Percentiles rank a stretch among this genome's conserved stretches.
Evolutionary conservation across 2,329 filamentous ascomycete species (phyloP).

Genomic region (Colletotrichum cordylinicola): DNA sequence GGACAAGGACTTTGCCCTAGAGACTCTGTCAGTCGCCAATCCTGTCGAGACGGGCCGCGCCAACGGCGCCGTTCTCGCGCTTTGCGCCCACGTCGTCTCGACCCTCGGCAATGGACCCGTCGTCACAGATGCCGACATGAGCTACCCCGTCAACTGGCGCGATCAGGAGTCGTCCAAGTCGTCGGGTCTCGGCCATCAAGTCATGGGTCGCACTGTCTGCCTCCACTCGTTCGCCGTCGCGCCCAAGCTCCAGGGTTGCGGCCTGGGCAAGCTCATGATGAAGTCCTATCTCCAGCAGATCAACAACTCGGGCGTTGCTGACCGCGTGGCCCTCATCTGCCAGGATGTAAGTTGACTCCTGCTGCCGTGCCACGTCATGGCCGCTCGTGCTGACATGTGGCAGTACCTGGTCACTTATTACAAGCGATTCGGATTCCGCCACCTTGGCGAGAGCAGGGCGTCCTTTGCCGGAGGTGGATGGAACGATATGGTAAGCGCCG

Average conservation of each 20-base stretch:
- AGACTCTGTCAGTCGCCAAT: conserved; percentile 59
- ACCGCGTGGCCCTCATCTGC: conserved; percentile 78
- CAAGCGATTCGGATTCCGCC: conserved; percentile 74
- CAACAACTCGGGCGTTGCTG: conserved; percentile 70
- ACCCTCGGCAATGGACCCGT: conserved; percentile 69
- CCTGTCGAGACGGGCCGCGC: conserved; percentile 65
- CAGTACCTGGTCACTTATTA: conserved; percentile 77
- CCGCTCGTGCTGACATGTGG: not conserved
- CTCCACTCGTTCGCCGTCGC: conserved; percentile 84
- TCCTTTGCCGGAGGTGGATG: conserved; percentile 81
- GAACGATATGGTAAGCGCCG: conserved; percentile 74
- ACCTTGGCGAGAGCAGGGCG: conserved; percentile 71
- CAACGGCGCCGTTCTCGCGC: conserved; percentile 61
- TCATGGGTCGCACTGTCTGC: conserved; percentile 75
- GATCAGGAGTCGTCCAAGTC: conserved; percentile 40
- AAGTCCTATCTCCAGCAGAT: conserved; percentile 80
- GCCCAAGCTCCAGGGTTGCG: conserved; percentile 75
- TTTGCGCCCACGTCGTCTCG: conserved; percentile 80
- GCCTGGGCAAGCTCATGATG: conserved; percentile 76
- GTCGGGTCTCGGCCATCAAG: conserved; percentile 68
- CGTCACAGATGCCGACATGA: conserved; percentile 81
- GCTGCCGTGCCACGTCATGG: not conserved
- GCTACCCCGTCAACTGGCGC: conserved; percentile 71
- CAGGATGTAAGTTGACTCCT: conserved; percentile 62
- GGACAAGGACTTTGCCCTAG: conserved; percentile 52